Percentiles rank a stretch among this genome's conserved stretches.
These are phyloP conservation scores for Groenewaldozyma sp. DNA, from an alignment of 1,139 yeast genomes.

Conservation along the genomic window DNA sequence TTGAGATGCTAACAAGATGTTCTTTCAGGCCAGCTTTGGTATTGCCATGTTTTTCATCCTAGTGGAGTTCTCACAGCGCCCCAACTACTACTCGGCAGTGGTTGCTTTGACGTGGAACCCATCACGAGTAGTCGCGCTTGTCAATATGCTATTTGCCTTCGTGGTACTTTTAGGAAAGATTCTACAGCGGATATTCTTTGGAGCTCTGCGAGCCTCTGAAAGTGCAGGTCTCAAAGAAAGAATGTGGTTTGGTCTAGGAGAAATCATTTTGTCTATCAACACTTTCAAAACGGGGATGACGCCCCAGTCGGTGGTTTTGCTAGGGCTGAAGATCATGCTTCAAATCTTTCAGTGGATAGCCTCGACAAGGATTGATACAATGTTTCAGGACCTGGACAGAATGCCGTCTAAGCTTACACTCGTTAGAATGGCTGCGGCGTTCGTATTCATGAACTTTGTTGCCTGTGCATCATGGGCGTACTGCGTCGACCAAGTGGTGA, in stretches of 20 bases:
- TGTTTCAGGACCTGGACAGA: slow-evolving; percentile 25
- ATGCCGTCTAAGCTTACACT: slow-evolving; percentile 27
- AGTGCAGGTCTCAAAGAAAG: slow-evolving; percentile 67
- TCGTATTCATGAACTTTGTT: slow-evolving; percentile 36
- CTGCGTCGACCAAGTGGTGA: slow-evolving; percentile 50
- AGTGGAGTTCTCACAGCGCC: slow-evolving; percentile 31
- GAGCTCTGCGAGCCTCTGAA: slow-evolving; percentile 67
- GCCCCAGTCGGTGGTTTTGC: slow-evolving; percentile 34
- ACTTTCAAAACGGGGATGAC: slow-evolving; percentile 50
- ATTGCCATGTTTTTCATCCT: slow-evolving; percentile 27
- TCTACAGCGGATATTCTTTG: slow-evolving; percentile 52
- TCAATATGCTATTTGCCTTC: slow-evolving; percentile 37
- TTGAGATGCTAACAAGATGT: no score
- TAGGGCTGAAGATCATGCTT: slow-evolving; percentile 40
- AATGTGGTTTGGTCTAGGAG: slow-evolving; percentile 56
- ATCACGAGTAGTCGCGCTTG: slow-evolving; percentile 33
- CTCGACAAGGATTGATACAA: slow-evolving; percentile 31
- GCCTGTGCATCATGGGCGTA: slow-evolving; percentile 48
- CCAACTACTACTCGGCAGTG: slow-evolving; percentile 38
- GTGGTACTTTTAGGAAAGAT: slow-evolving; percentile 36
- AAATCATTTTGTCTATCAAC: slow-evolving; percentile 55
- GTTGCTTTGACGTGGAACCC: slow-evolving; percentile 38
- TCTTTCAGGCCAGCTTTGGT: slow-evolving; percentile 25
- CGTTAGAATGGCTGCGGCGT: slow-evolving; percentile 31
- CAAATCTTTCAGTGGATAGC: slow-evolving; percentile 72